Evolutionary conservation across 371 early-diverging fungal genomes (phyloP).

Genomic region (Actinomucor elegans): DNA sequence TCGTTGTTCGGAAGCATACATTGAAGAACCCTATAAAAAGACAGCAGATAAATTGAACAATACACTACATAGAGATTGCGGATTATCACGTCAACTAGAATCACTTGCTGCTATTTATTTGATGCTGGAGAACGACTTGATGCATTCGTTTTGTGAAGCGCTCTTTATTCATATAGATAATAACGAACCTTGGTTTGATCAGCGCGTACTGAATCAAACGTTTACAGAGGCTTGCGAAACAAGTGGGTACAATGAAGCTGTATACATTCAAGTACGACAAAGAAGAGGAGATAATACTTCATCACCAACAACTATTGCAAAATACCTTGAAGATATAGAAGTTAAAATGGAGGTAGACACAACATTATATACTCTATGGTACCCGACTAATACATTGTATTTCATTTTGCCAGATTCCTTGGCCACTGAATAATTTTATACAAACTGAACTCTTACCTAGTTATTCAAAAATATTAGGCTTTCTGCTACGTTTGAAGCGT

Average conservation of each 20-base stretch:
- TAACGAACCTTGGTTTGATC: conserved; percentile 33
- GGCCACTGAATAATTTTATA: conserved; percentile 52
- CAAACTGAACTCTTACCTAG: conserved; percentile 16
- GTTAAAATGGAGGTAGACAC: conserved; percentile 33
- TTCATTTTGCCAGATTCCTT: conserved; percentile 39
- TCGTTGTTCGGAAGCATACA: conserved; percentile 12
- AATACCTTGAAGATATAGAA: conserved; percentile 26
- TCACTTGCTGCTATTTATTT: conserved; percentile 36
- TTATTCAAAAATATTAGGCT: conserved; percentile 34
- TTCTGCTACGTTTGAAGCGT: conserved; percentile 43
- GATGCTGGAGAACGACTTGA: conserved; percentile 43
- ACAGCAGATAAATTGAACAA: conserved; percentile 18
- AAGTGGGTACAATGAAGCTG: conserved; percentile 17
- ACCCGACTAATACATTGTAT: too few species aligned
- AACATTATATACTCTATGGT: background rate
- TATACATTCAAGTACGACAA: conserved; percentile 8
- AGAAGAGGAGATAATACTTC: background rate
- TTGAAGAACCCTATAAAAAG: conserved; percentile 18
- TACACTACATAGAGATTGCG: conserved; percentile 18
- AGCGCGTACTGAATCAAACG: conserved; percentile 27
- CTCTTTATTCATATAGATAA: conserved; percentile 39
- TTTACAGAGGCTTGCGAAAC: conserved; percentile 30
- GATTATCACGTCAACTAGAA: conserved; percentile 19
- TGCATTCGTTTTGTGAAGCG: conserved; percentile 43
- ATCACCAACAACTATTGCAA: conserved; percentile 1